Base-by-base conservation (phyloP, 208 protist species). In the Trypanosomatidae sp. region DNA sequence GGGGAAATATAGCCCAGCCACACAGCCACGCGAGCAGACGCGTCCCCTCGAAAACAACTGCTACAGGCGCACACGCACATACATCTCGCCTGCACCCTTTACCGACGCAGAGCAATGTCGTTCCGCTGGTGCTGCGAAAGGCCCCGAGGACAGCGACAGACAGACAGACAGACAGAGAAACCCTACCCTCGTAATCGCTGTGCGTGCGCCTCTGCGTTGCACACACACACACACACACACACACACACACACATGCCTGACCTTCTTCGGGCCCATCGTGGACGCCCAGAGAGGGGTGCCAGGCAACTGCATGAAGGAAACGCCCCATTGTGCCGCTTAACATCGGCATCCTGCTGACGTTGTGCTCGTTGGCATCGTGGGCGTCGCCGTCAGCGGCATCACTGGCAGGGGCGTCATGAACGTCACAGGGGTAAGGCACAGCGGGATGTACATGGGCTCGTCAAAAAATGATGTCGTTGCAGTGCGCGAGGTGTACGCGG, bases 371-470 rank as follows among this genome's bases (percentile, higher is more conserved):
- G 46, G n/a, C 47, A 46, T 39, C 64, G 28, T 52, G 12, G 25
- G 9, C 49, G 58, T 19, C 46, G 8, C 44, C 66, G 47, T 41
- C 66, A 69, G n/a, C 28, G 49, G 30, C 49, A 69, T 59, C 66
- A 69, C 66, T 33, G 66, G 66, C 30, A 69, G 17, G 19, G 66
- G 66, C 19, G 66, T 33, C 49, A 33, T n/a, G 46, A 69, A 33
- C 66, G 19, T 69, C 64, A 69, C 64, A 6, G 64, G 64, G 25
- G 19, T 33, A 25, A 33, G 25, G 64, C 64, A 41, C 3, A 69
- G 36, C 64, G 64, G 36, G 25, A 69, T 69, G 43, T 56, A 53
- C 25, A 69, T 36, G 2, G 46, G 7, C 43, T 69, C 64, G 10
- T 25, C 64, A 33, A 53, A 49, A 4, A 22, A 8, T 15, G 66